phyloP scores from a whole-genome alignment of 1,284 basidiomycete genomes.

The Rhodofomes roseus region DNA sequence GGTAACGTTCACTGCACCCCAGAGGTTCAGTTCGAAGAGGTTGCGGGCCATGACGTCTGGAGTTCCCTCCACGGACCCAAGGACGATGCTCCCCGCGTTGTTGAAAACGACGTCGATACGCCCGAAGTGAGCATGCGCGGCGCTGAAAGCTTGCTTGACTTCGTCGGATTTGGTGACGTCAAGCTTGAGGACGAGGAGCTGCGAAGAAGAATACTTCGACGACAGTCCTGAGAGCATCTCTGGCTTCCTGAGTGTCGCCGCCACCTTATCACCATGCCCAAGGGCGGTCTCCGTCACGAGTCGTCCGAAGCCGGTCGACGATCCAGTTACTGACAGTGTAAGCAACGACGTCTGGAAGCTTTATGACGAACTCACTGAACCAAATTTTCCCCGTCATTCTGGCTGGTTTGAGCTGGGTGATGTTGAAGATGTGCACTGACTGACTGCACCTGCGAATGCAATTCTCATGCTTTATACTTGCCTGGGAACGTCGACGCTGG shows the following conservation, averaged over 20 bases:
- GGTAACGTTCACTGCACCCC: conserved; percentile 20
- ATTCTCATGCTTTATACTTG: not conserved
- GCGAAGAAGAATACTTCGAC: conserved; percentile 8
- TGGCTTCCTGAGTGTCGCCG: conserved; percentile 14
- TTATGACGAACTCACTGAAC: not conserved
- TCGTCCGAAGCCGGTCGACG: conserved; percentile 15
- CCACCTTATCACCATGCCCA: conserved; percentile 12
- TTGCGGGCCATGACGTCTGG: conserved; percentile 17
- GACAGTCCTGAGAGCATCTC: conserved; percentile 11
- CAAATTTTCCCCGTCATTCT: not conserved
- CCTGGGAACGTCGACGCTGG: too few species aligned
- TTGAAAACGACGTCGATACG: conserved; percentile 20
- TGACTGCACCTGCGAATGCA: not conserved
- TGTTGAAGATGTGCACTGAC: not conserved
- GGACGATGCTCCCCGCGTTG: conserved; percentile 13
- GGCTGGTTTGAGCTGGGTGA: too few species aligned
- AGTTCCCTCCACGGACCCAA: conserved; percentile 16
- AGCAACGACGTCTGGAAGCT: not conserved
- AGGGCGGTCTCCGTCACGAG: conserved; percentile 11
- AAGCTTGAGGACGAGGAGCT: conserved; percentile 14
- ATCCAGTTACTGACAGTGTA: conserved; percentile 17
- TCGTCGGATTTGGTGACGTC: conserved; percentile 13
- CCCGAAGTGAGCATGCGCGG: conserved; percentile 10
- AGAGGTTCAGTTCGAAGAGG: conserved; percentile 23
- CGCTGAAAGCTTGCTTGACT: conserved; percentile 9